Base-by-base conservation (phyloP, 23 red algal species). In the Gracilaria domingensis region DNA sequence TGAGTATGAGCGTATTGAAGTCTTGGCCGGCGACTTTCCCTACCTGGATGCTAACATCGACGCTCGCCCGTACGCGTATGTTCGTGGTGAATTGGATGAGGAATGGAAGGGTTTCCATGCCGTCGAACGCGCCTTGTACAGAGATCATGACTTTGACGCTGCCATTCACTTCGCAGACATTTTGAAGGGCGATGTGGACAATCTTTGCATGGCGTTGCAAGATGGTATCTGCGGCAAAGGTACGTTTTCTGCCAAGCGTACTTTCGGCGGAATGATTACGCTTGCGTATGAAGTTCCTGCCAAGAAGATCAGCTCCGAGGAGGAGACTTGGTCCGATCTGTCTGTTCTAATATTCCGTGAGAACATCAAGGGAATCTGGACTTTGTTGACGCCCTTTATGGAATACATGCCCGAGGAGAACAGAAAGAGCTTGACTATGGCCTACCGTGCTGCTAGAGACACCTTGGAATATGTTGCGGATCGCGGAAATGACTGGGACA, bases 281-380 rank as follows among this genome's bases (percentile, higher is more conserved):
- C 88, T 92, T 18, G 78, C 88, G 44, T 70, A 82, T 23, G 88
- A 92, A 61, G 88, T 92, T 1, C 88, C 88, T 32, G 88, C 88
- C 30, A 92, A 92, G 60, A 92, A 92, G 47, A 92, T 92, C 13
- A 66, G 53, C 14, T 92, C 88, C 29, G 88, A 93, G 79, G 90
- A 93, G 36, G 90, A 93, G 44, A 86, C 80, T 21, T 85, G 79
- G 90, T 85, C 79, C 37, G 90, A 93, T 59, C 50, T 87, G 33
- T 65, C 50, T 13, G 30, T 93, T 28, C 36, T 93, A 25, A 93
- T 93, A 11, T 93, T 93, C 30, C 81, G 82, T 35, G 83, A 93
- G 59, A 93, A 93, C 58, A 20, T 57, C 12, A 93, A 93, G 82
- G 90, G 90, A 21, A 87, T 45, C 50, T 69, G 74, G 75, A 66